Evolutionary conservation across 2,329 filamentous ascomycete species (phyloP).

Genomic region (Trichoderma cornu-damae): DNA sequence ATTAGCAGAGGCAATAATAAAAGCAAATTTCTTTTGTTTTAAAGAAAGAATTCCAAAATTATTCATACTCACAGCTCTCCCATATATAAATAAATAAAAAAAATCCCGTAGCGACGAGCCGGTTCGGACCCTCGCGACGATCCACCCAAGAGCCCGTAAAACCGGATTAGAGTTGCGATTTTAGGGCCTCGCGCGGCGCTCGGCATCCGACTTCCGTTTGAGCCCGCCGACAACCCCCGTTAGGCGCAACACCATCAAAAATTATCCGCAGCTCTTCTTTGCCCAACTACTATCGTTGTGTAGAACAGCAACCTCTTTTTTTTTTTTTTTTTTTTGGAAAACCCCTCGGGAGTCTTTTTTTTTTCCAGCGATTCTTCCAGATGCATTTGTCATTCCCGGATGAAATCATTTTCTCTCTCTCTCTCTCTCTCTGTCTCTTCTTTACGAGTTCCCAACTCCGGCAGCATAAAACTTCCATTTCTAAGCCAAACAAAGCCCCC

Average conservation of each 20-base stretch:
- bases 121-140: slow-evolving; percentile 12
- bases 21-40: too few species aligned
- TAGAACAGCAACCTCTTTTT: too few species aligned
- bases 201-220: slow-evolving; percentile 13
- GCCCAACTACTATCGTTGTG: too few species aligned
- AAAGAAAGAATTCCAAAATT: background rate
- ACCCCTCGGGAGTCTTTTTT: background rate
- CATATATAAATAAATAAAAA: too few species aligned
- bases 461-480: slow-evolving; percentile 15
- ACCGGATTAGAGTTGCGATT: background rate
- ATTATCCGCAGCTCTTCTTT: background rate
- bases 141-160: background rate
- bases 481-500: slow-evolving; percentile 13
- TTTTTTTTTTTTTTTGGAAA: too few species aligned
- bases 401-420: slow-evolving; percentile 15
- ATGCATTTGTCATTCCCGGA: slow-evolving; percentile 13
- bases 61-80: slow-evolving; percentile 1
- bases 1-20: too few species aligned
- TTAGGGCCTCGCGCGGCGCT: slow-evolving; percentile 3
- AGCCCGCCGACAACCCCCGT: slow-evolving; percentile 18
- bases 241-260: background rate
- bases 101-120: slow-evolving; percentile 9
- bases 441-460: slow-evolving; percentile 7
- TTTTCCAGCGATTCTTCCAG: slow-evolving; percentile 15
- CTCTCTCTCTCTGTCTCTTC: slow-evolving; percentile 10